Conservation (phyloP, 2,329 filamentous ascomycete species). For the Aspergillus sp. region DNA sequence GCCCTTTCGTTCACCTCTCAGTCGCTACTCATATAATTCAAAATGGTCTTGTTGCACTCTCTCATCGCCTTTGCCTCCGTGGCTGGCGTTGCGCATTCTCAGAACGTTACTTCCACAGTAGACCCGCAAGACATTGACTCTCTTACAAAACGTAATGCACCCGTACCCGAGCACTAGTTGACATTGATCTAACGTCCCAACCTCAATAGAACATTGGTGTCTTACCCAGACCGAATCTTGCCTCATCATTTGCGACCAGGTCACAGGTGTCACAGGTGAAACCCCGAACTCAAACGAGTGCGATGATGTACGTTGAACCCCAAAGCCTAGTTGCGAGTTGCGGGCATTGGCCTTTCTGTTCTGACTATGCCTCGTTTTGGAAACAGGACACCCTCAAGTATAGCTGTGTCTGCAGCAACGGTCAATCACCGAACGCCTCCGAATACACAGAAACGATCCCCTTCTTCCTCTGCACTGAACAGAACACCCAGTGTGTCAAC, state of each 20-base stretch:
- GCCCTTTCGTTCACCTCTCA: neutral
- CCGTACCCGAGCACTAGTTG: neutral
- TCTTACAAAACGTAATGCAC: conserved; percentile 36
- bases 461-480: conserved; percentile 61
- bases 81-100: conserved; percentile 34
- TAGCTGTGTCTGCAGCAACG: conserved; percentile 57
- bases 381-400: conserved; percentile 50
- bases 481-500: conserved; percentile 56
- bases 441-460: conserved; percentile 64
- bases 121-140: conserved; percentile 38
- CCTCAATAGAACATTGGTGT: conserved; percentile 44
- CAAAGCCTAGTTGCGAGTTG: conserved; percentile 2
- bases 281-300: conserved; percentile 40
- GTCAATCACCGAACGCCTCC: conserved; percentile 56
- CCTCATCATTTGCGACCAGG: conserved; percentile 47
- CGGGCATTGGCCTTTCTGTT: neutral
- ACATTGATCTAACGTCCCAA: neutral
- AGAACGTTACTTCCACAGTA: conserved; percentile 25
- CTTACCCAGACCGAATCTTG: conserved; percentile 42
- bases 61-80: conserved; percentile 35
- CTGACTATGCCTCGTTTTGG: conserved; percentile 2
- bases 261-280: conserved; percentile 32
- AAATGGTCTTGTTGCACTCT: conserved; percentile 27
- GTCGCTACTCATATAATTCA: conserved; percentile 13
- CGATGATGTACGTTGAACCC: conserved; percentile 32